Base-by-base conservation (phyloP, 352 stramenopile species). In the Globisporangium radiosum region DNA sequence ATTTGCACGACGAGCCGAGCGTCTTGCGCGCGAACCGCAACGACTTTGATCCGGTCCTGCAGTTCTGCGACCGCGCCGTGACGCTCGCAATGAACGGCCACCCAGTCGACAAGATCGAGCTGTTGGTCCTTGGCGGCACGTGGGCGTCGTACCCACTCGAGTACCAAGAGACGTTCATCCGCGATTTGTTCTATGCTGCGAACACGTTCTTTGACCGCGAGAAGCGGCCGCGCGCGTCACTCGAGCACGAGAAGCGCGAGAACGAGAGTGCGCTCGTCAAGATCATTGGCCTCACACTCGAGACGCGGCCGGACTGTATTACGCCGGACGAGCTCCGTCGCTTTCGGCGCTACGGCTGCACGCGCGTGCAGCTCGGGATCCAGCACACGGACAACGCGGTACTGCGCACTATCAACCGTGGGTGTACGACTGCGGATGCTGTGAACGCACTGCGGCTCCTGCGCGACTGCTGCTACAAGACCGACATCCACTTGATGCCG, bases 391-490 rank as follows among this genome's bases (percentile, higher is more conserved):
- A 97, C 63, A 83, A 97, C 56, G 76, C 48, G 10, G 92, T 97
- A 53, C 70, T 97, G 44, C 86, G 81, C 40, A 97, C 96, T 66
- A 96, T 97, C 62, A 97, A 95, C 65, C 85, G 90, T 17, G 90
- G 85, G 8, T 94, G 87, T 64, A 93, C 79, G 9, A 87, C 73
- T 9, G 65, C 72, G 33, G 85, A 95, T 47, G 78, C 84, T 4
- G 81, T 90, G 42, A 52, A 69, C 40, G 90, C 88, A 7, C 68
- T 97, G 43, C 78, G 81, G 38, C 60, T 97, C 54, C 76, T 97
- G 49, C 94, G 92, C 47, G 88, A 97, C 62, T 95, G 87, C 61
- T 96, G 91, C 66, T 97, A 97, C 75, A 97, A 97, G 76, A 95
- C 88, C 1, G 90, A 97, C 64, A 91, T 97, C 53, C 91, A 97